Evolutionary conservation across 1,284 basidiomycete species (phyloP), one percentile per base, ranked within the genome.

Genomic region (Papiliotrema fonsecae): DNA sequence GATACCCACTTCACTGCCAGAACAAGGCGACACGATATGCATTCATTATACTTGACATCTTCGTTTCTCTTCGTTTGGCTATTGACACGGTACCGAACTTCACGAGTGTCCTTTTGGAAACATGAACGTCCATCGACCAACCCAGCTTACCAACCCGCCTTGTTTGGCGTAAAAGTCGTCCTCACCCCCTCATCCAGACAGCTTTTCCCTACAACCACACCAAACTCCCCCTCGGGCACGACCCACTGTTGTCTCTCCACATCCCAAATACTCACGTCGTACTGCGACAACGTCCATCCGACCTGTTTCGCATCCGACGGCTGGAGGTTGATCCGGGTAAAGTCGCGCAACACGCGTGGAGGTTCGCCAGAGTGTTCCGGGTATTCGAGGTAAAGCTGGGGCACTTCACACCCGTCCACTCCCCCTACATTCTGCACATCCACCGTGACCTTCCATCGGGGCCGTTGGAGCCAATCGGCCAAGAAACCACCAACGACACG

Each of bases 391-490:
- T 75, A 75, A 16, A 74, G 52, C 56, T 75, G 67, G 1, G 64
- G 67, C 9, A 73, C 54, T 37, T 78, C 77, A 50, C 70, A 72
- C 2, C 74, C 78, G 5, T 65, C 59, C 2, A 73, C 60, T 4
- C 52, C 38, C 11, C 77, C 77, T 1, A 64, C 66, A 61, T 79
- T 79, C 34, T 67, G 71, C 32, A 79, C 60, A 24, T 74, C 66
- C 11, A 69, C 69, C 4, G 68, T 60, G 43, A 77, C 61, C 1
- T 53, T 64, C 64, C 67, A 72, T 22, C 63, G 61, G 19, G 61
- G 55, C 41, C 62, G 54, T 61, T 76, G 76, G 1, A 77, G 61
- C 64, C 52, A 49, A 21, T 54, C 46, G 11, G 46, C 27, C 35
- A 63, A 36, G 34, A 60, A 64, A 0, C 50, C 35, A 32, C 65